These are phyloP conservation scores for Lecanicillium sp. DNA, from an alignment of 2,329 filamentous ascomycete species.

Conservation along the genomic window DNA sequence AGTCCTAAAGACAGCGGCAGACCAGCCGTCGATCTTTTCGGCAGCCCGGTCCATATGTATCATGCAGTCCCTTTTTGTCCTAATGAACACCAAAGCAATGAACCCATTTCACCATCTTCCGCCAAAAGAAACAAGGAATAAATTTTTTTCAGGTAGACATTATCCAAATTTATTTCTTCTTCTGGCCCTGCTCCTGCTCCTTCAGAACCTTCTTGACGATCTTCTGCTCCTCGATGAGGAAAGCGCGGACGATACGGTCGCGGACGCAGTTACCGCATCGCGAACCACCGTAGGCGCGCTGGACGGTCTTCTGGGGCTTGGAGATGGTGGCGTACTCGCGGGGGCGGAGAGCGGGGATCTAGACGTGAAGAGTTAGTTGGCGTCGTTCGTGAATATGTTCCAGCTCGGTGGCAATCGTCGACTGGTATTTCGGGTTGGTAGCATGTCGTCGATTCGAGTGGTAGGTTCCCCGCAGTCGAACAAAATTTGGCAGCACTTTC, in stretches of 20 bases:
- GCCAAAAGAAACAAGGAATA: slow-evolving; percentile 16
- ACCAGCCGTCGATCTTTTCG: slow-evolving; percentile 31
- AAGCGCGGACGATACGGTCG: slow-evolving; percentile 94
- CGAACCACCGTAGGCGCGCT: slow-evolving; percentile 96
- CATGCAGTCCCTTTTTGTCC: slow-evolving; percentile 44
- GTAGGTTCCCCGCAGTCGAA: background rate
- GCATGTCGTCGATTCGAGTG: no score
- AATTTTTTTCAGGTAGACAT: slow-evolving; percentile 8
- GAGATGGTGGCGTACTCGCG: slow-evolving; percentile 97
- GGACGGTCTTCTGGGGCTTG: slow-evolving; percentile 98
- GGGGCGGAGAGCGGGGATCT: slow-evolving; percentile 95
- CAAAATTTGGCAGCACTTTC: slow-evolving; percentile 6
- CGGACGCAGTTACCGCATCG: slow-evolving; percentile 98
- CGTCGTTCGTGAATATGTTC: background rate
- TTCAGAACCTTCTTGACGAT: slow-evolving; percentile 99
- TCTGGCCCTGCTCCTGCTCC: slow-evolving; percentile 77
- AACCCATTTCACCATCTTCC: slow-evolving; percentile 27
- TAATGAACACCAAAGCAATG: slow-evolving; percentile 50
- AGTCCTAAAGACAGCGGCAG: slow-evolving; percentile 40
- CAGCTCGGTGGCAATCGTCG: slow-evolving; percentile 6
- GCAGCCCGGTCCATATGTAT: slow-evolving; percentile 32
- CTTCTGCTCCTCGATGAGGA: slow-evolving; percentile 99
- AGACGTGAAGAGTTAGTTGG: slow-evolving; percentile 16
- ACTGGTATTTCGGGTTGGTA: background rate
- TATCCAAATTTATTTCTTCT: slow-evolving; percentile 58